Evolutionary conservation across 176 grass and related monocot species (phyloP), one percentile per base, ranked within the genome.

Genomic region (Juncus inflexus): DNA sequence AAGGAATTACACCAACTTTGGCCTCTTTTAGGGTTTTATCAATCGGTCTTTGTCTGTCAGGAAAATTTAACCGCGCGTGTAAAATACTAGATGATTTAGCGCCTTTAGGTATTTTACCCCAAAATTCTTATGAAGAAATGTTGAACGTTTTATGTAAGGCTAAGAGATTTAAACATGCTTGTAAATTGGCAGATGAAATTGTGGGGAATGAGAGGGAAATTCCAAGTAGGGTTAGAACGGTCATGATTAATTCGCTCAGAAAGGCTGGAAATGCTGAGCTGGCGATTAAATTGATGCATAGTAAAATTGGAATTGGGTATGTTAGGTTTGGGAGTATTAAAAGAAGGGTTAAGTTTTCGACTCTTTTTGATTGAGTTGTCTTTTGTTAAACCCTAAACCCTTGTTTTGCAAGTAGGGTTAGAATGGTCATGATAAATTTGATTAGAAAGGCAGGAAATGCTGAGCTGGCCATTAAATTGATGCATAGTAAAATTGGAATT

Each of bases 301-400:
- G 92, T 65, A 97, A 86, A 64, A 84, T 97, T 50, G 92, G 80
- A 70, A 89, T 97, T 76, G 85, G 85, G 3, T 97, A 97, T 63
- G 85, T 91, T 14, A 83, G 92, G 81, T 97, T 79, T 75, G 94
- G 94, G 71, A 91, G 88, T 77, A 80, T 97, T 61, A 97, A 91
- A 65, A 79, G 80, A 81, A 80, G 88, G 70, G 80, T 91, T 14
- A 97, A 97, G 45, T 97, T 97, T 62, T 85, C 81, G 58, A 91
- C 92, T 42, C 43, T 97, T 61, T 74, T 89, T 69, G 66, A 79
- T 40, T 86, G 65, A 78, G 54, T 47, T 47, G 2, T 47, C 6
- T 47, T 47, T 5, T 47, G 43, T 47, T 47, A 47, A 47, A 47
- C 1, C 43, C 43, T 47, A 47, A 47, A 47, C 43, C 43, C 43